Conservation (phyloP, 2,329 filamentous ascomycete species). For the Sclerotinia spermophila region DNA sequence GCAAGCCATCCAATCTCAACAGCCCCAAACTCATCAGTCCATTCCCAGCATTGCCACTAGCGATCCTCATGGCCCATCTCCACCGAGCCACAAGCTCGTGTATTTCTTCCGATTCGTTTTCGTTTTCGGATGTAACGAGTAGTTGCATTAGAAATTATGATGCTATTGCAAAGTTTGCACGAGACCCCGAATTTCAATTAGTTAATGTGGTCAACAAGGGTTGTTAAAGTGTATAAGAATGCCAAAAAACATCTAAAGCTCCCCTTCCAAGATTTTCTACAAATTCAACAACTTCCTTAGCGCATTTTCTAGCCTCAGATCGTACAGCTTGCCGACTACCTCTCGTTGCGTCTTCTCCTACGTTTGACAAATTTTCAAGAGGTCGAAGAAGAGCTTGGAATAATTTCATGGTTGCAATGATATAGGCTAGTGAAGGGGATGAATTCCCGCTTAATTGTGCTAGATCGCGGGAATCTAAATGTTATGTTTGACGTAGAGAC, state of each 20-base stretch:
- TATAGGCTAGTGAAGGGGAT: slow-evolving; percentile 37
- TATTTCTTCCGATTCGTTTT: slow-evolving; percentile 33
- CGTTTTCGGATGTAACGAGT: slow-evolving; percentile 31
- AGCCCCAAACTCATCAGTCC: slow-evolving; percentile 35
- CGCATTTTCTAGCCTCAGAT: slow-evolving; percentile 35
- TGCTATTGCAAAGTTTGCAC: slow-evolving; percentile 37
- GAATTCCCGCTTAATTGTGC: slow-evolving; percentile 34
- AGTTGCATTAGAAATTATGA: slow-evolving; percentile 37
- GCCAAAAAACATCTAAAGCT: slow-evolving; percentile 35
- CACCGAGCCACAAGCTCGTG: slow-evolving; percentile 33
- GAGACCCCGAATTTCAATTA: slow-evolving; percentile 30
- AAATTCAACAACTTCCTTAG: slow-evolving; percentile 36
- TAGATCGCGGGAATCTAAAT: slow-evolving; percentile 28
- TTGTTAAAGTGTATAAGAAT: slow-evolving; percentile 31
- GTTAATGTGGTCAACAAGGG: background rate
- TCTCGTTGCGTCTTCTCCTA: slow-evolving; percentile 31
- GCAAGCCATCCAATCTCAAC: slow-evolving; percentile 33
- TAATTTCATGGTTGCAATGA: slow-evolving; percentile 39
- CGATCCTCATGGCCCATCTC: slow-evolving; percentile 35
- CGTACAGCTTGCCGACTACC: slow-evolving; percentile 30
- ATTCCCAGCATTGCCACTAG: slow-evolving; percentile 28
- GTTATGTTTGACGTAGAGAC: slow-evolving; percentile 27
- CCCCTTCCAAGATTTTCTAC: slow-evolving; percentile 34
- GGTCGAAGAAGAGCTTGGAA: slow-evolving; percentile 38
- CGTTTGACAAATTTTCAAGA: slow-evolving; percentile 30